Evolutionary conservation across 2,329 filamentous ascomycete genomes (phyloP), one percentile per base, ranked within the genome.

Genomic region (Clonostachys rosea): DNA sequence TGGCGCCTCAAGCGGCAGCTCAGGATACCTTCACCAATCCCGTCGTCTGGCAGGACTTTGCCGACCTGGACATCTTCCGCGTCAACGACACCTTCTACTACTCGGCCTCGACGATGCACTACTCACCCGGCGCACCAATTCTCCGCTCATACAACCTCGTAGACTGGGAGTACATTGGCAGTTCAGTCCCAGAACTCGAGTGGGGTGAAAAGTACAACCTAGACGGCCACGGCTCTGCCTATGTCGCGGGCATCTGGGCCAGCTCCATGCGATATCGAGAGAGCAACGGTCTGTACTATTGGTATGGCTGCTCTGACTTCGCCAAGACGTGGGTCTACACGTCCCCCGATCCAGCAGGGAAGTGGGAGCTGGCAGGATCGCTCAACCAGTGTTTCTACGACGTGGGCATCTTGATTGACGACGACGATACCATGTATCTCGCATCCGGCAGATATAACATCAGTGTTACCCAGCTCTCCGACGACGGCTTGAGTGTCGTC

Each of bases 351-450:
- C 64, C 64, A 3, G 58, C 59, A 1, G 73, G 69, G 0, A 69
- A 70, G 0, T 78, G 74, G 74, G 65, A 51, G 3, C 59, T 67
- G 40, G 50, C 56, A 17, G 60, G 59, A 4, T 66, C 57, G 1
- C 65, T 78, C 24, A 70, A 76, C 42, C 67, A 71, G 20, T 83
- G 76, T 59, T 81, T 78, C 51, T 83, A 83, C 51, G 79, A 83
- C 56, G 69, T 64, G 18, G 78, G 79, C 0, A 55, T 84, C 3
- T 61, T 81, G 9, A 70, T 83, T 33, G 67, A 77, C 34, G 73
- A 78, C 34, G 73, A 78, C 35, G 78, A 79, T 50, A 75, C 70
- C 2, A 76, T 81, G 64, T 83, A 82, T 40, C 71, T 83, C 0
- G 75, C 70, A 0, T 80, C 80, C 52, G 79, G 78, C 20, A 71